Evolutionary conservation across 1,284 basidiomycete species (phyloP).

Genomic region (Cutaneotrichosporon arboriforme): DNA sequence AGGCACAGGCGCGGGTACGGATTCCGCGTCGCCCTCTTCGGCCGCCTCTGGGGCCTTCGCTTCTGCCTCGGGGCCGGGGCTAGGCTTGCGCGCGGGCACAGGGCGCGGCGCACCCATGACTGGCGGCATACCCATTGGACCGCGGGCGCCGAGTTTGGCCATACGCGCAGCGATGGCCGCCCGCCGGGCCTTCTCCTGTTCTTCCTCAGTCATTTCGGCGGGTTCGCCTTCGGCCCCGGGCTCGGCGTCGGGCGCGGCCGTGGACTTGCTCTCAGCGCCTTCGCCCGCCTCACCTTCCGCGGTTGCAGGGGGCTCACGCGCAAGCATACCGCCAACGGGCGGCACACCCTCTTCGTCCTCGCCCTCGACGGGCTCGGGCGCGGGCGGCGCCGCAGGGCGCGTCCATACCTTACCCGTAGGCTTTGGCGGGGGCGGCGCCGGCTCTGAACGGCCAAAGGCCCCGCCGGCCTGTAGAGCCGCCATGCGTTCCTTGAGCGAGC

Average conservation of each 20-base stretch:
- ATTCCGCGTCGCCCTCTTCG: not conserved
- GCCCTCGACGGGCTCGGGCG: slow-evolving; percentile 45
- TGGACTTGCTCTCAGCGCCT: no score
- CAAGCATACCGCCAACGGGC: slow-evolving; percentile 15
- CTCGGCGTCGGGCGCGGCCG: slow-evolving; percentile 33
- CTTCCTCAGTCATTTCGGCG: slow-evolving; percentile 43
- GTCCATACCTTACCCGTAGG: slow-evolving; percentile 64
- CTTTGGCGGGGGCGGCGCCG: slow-evolving; percentile 59
- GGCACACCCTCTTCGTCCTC: slow-evolving; percentile 28
- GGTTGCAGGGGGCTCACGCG: slow-evolving; percentile 6
- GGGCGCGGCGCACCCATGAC: slow-evolving; percentile 10
- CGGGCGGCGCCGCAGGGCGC: slow-evolving; percentile 50
- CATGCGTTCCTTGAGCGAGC: slow-evolving; percentile 84
- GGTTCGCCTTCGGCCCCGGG: slow-evolving; percentile 36
- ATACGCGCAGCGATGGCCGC: slow-evolving; percentile 52
- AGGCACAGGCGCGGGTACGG: slow-evolving; percentile 9
- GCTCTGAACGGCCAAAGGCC: slow-evolving; percentile 57
- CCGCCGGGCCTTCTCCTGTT: slow-evolving; percentile 45
- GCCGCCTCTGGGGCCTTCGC: not conserved
- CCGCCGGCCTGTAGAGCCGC: slow-evolving; percentile 73
- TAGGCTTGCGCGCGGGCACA: slow-evolving; percentile 23
- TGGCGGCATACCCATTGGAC: slow-evolving; percentile 43
- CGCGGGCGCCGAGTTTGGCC: slow-evolving; percentile 50
- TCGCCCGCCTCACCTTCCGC: slow-evolving; percentile 4
- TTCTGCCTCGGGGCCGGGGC: not conserved